A percentile compares a stretch with the other conserved stretches of the same genome.
Conservation (phyloP, 2,329 filamentous ascomycete genomes). For the Diaporthe capsici region DNA sequence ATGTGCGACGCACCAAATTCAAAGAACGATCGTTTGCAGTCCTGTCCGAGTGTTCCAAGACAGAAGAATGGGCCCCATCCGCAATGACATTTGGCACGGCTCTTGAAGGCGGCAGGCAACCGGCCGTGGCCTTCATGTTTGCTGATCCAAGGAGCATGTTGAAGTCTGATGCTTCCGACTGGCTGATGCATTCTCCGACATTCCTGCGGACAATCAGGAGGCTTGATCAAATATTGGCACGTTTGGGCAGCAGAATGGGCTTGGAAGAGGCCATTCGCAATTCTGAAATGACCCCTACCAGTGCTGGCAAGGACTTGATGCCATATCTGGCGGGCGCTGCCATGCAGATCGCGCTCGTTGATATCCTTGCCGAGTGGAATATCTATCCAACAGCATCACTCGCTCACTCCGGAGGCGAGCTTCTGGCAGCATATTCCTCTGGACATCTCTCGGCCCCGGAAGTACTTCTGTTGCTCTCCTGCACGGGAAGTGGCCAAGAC, state of each 20-base stretch:
- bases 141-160: not conserved
- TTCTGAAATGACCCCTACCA: not conserved
- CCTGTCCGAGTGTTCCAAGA: fast-evolving
- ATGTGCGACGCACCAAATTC: not conserved
- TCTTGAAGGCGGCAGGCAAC: not conserved
- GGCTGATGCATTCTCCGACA: not conserved
- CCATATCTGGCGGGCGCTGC: not conserved
- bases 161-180: not conserved
- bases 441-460: not conserved
- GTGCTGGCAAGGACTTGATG: not conserved
- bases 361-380: not conserved
- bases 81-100: not conserved
- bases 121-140: not conserved
- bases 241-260: not conserved
- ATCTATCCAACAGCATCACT: not conserved
- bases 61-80: not conserved
- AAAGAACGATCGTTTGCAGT: not conserved
- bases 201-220: not conserved
- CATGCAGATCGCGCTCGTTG: not conserved
- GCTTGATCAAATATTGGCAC: not conserved
- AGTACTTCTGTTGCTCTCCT: not conserved
- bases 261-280: not conserved
- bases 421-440: not conserved
- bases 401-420: not conserved
- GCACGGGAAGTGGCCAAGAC: not conserved